Evolutionary conservation across 116 monocot genomes (phyloP), one percentile per base, ranked within the genome.

Genomic region (Papilionanthe hybrid): DNA sequence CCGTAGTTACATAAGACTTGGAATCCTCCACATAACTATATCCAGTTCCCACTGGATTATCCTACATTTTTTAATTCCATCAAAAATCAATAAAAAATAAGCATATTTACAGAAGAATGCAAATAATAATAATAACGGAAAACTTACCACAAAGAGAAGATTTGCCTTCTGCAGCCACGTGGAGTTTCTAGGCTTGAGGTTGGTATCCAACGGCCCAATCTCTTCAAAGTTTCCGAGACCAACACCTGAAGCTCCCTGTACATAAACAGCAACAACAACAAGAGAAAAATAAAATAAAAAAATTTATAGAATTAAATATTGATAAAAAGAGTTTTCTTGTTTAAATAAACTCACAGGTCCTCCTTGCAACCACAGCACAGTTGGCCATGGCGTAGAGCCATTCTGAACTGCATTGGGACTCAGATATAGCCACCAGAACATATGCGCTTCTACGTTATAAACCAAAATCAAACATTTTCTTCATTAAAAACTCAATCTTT

Each of bases 361-460:
- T n/a, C 97, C 97, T 76, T 97, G 92, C 43, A 97, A 73, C 97
- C 97, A 97, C 9, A 97, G 89, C 9, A 97, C 81, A 2, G 88
- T 89, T 28, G 97, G 97, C 97, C 97, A 97, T 48, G 92, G 86
- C 12, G 69, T 84, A 28, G 89, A 78, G 27, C 78, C 81, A 23
- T 86, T 84, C 15, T 89, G 87, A 7, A 87, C 82, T 77, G 92
- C 85, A 5, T 92, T 41, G 0, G 91, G 91, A 48, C 97, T 97
- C 47, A 84, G 80, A 67, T 94, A 97, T 32, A 94, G 91, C 97
- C 94, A 97, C 92, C 92, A 94, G 82, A 97, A 97, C 92, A 92
- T 91, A 80, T 97, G 94, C 10, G 94, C 94, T 79, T 88, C 94
- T 97, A 84, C 86, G 87, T 78, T 74, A n/a, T 71, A 30, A 23